phyloP scores from a whole-genome alignment of 2,329 filamentous ascomycete genomes.

The Diaporthe sp. region DNA sequence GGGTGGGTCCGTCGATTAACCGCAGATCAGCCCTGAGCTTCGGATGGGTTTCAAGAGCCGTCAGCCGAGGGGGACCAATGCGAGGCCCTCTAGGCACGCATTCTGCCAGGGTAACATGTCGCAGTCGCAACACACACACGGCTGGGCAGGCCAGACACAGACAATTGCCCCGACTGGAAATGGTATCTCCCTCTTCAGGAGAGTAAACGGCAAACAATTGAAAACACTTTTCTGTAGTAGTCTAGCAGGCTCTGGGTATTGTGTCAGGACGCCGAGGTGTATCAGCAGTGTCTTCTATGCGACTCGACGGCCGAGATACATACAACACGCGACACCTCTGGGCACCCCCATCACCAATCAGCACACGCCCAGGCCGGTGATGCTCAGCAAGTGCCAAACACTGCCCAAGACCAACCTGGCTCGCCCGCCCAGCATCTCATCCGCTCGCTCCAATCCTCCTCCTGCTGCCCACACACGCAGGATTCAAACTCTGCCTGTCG shows the following conservation, averaged over 20 bases:
- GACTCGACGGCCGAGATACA: neutral
- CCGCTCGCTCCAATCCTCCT: neutral
- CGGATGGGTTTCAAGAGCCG: slow-evolving; percentile 31
- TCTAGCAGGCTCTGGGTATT: neutral
- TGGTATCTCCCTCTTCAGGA: too few relatives aligned
- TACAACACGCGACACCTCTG: neutral
- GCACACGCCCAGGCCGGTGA: neutral
- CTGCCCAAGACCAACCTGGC: neutral
- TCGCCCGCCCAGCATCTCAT: neutral
- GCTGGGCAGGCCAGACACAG: neutral
- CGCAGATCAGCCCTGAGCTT: slow-evolving; percentile 26
- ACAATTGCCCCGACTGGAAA: neutral
- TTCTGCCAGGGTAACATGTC: neutral
- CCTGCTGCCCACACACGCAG: neutral
- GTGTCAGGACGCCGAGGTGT: slow-evolving; percentile 2
- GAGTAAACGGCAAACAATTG: slow-evolving; percentile 6
- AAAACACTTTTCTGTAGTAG: neutral
- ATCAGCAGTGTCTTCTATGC: slow-evolving; percentile 6
- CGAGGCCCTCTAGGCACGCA: neutral
- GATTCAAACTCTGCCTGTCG: neutral
- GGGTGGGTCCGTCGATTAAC: neutral
- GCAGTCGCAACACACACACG: neutral
- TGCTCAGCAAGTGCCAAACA: slow-evolving; percentile 12
- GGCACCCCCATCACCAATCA: neutral
- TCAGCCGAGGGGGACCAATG: slow-evolving; percentile 24